Evolutionary conservation across 805 yeast genomes (phyloP).

Genomic region (Candida montana): DNA sequence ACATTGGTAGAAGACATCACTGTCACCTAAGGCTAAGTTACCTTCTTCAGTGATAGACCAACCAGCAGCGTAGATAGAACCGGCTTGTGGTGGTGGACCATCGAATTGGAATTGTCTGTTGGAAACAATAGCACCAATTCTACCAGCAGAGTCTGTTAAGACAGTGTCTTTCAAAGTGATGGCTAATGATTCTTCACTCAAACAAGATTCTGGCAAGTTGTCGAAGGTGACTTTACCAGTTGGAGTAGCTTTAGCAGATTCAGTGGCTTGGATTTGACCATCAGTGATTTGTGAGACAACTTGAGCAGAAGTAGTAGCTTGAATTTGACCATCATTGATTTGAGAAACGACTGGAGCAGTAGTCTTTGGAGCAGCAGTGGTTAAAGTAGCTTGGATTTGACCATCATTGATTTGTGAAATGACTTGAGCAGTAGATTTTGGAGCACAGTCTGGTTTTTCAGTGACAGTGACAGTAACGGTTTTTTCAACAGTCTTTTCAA

Average conservation of each 20-base stretch:
- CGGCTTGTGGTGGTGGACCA: conserved; percentile 84
- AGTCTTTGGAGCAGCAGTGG: conserved; percentile 2
- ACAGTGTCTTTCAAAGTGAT: conserved; percentile 47
- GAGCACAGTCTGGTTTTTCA: not conserved
- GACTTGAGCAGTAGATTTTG: conserved; percentile 2
- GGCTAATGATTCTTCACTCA: conserved; percentile 44
- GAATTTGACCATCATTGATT: conserved; percentile 6
- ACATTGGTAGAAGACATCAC: conserved; percentile 66
- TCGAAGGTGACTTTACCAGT: conserved; percentile 25
- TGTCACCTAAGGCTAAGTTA: conserved; percentile 57
- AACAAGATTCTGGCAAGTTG: conserved; percentile 36
- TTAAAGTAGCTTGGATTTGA: conserved; percentile 5
- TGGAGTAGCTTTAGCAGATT: conserved; percentile 20
- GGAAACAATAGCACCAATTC: conserved; percentile 76
- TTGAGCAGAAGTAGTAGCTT: conserved; percentile 3
- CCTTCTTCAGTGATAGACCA: conserved; percentile 54
- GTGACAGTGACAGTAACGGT: conserved; percentile 2
- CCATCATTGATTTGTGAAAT: conserved; percentile 5
- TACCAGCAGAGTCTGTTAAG: conserved; percentile 53
- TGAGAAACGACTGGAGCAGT: conserved; percentile 3
- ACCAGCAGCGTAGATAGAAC: conserved; percentile 65
- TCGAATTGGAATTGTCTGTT: conserved; percentile 84
- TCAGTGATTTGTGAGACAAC: conserved; percentile 6
- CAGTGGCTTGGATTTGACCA: conserved; percentile 14
- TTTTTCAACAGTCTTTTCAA: conserved; percentile 15